Percentiles rank a stretch among this genome's conserved stretches.
These are phyloP conservation scores for Lupinus albus DNA, from an alignment of 306 rosid genomes.

Conservation along the genomic window DNA sequence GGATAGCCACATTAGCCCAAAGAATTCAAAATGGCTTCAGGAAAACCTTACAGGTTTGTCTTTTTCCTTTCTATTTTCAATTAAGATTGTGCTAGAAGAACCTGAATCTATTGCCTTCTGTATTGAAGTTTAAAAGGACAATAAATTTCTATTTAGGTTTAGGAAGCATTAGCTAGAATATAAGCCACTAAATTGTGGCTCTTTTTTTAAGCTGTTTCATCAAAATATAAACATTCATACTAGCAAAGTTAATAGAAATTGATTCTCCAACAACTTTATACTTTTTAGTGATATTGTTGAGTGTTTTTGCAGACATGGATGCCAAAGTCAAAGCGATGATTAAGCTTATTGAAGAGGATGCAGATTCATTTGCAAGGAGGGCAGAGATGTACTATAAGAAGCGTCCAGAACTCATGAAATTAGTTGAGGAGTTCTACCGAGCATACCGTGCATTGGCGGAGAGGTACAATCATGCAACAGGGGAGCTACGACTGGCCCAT, in stretches of 20 bases:
- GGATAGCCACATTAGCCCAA: conserved; percentile 98
- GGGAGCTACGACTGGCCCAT: conserved; percentile 91
- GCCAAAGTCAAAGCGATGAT: conserved; percentile 96
- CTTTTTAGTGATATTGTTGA: conserved; percentile 31
- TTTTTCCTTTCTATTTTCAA: conserved; percentile 17
- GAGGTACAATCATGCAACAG: conserved; percentile 97
- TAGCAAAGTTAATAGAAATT: neutral
- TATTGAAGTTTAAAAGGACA: neutral
- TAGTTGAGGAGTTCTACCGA: conserved; percentile 97
- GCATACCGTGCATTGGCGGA: conserved; percentile 99
- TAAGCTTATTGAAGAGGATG: conserved; percentile 99
- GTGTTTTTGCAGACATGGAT: conserved; percentile 78
- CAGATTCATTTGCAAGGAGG: conserved; percentile 98
- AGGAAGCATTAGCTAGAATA: neutral
- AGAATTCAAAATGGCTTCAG: conserved; percentile 98
- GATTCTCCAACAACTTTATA: conserved; percentile 9
- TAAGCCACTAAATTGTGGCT: neutral
- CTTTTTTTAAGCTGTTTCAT: neutral
- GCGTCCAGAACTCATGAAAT: conserved; percentile 94
- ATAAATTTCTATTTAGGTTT: neutral
- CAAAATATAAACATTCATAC: neutral
- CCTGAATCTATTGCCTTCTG: conserved; percentile 16
- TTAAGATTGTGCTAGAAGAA: conserved; percentile 14
- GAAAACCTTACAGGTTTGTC: conserved; percentile 87
- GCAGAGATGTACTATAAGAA: conserved; percentile 99